These are phyloP conservation scores for Spizellomyces punctatus DNA, from an alignment of 192 early-diverging fungal species.

Conservation along the genomic window DNA sequence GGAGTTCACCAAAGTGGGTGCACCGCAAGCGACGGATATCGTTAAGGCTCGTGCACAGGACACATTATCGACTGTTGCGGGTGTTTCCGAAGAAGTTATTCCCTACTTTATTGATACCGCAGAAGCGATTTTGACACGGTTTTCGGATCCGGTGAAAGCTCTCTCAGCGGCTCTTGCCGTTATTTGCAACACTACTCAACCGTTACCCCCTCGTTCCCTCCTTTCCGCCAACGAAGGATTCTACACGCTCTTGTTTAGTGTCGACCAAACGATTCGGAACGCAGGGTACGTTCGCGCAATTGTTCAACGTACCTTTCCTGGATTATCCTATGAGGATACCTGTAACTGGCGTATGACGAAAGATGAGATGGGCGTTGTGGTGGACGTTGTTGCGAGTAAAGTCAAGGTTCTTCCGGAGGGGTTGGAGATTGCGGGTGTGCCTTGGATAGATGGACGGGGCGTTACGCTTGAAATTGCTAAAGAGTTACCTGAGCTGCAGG, in stretches of 20 bases:
- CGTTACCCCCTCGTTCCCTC: slow-evolving; percentile 80
- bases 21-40: slow-evolving; percentile 91
- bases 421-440: slow-evolving; percentile 64
- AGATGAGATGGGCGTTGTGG: slow-evolving; percentile 81
- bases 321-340: slow-evolving; percentile 73
- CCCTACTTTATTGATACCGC: slow-evolving; percentile 79
- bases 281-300: slow-evolving; percentile 83
- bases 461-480: slow-evolving; percentile 71
- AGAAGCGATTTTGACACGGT: slow-evolving; percentile 68
- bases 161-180: slow-evolving; percentile 85
- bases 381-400: slow-evolving; percentile 76
- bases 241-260: slow-evolving; percentile 77
- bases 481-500: slow-evolving; percentile 81
- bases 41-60: slow-evolving; percentile 77
- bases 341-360: slow-evolving; percentile 81
- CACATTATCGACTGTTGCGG: slow-evolving; percentile 66
- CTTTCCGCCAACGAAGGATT: slow-evolving; percentile 80
- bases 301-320: slow-evolving; percentile 69
- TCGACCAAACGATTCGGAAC: slow-evolving; percentile 71
- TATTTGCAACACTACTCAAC: slow-evolving; percentile 82
- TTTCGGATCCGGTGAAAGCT: slow-evolving; percentile 73
- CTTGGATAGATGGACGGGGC: slow-evolving; percentile 68
- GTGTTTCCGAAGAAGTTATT: slow-evolving; percentile 74
- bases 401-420: slow-evolving; percentile 56
- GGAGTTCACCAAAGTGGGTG: slow-evolving; percentile 74